phyloP scores from a whole-genome alignment of 202 grass and related monocot genomes.

The Digitaria exilis region DNA sequence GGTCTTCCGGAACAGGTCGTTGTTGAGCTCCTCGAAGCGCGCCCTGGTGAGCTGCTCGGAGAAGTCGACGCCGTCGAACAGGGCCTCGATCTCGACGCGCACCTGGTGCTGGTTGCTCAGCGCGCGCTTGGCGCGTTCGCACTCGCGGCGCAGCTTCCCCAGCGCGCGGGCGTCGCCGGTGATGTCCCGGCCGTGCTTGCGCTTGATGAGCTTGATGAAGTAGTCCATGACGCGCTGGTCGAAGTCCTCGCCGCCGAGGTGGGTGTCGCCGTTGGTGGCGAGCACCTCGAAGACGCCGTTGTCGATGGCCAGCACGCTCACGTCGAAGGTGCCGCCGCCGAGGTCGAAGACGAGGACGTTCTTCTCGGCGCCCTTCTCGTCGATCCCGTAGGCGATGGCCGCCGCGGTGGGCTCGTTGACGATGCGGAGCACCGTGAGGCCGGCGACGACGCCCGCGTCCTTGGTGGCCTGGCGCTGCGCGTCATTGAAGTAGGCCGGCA shows the following conservation, averaged over 20 bases:
- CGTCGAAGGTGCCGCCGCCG: too few relatives aligned
- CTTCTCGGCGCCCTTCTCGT: conserved; percentile 38
- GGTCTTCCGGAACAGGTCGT: conserved; percentile 59
- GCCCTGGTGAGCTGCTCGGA: conserved; percentile 55
- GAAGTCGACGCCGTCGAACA: conserved; percentile 27
- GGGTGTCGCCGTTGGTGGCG: conserved; percentile 45
- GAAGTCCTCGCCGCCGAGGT: conserved; percentile 58
- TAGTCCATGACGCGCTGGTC: conserved; percentile 39
- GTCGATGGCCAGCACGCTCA: too few relatives aligned
- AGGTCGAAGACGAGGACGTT: conserved; percentile 18
- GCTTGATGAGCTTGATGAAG: conserved; percentile 42
- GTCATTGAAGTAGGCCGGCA: conserved; percentile 92
- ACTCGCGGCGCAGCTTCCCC: too few relatives aligned
- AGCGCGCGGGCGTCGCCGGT: too few relatives aligned
- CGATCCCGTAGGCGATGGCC: conserved; percentile 66
- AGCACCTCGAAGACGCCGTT: conserved; percentile 51
- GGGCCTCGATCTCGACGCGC: conserved; percentile 54
- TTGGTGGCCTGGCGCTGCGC: conserved; percentile 85
- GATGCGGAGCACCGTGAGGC: conserved; percentile 63
- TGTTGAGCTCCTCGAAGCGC: conserved; percentile 63
- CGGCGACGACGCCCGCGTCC: conserved; percentile 82
- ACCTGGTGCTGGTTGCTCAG: conserved; percentile 62
- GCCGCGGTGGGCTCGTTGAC: conserved; percentile 75
- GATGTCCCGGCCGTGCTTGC: conserved; percentile 37
- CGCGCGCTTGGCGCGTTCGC: too few relatives aligned